phyloP scores from a whole-genome alignment of 208 protist genomes.

The Crithidia acanthocephali region DNA sequence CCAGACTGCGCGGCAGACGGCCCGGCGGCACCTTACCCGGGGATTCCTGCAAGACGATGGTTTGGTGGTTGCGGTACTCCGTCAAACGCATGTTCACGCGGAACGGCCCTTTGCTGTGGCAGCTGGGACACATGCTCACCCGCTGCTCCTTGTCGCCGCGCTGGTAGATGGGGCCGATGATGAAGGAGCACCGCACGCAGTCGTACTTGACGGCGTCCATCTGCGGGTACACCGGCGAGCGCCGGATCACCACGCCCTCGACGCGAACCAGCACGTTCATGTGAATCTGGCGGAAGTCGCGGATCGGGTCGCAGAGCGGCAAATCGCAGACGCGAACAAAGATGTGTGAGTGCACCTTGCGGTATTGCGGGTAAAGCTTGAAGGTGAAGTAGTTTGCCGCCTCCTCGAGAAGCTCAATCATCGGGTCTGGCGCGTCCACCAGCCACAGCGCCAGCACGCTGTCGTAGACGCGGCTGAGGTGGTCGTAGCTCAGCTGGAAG shows the following conservation, averaged over 20 bases:
- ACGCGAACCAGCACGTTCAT: constrained; percentile 98
- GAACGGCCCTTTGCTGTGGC: constrained; percentile 96
- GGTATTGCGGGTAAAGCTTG: constrained; percentile 94
- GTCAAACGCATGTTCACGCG: constrained; percentile 97
- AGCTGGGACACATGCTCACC: constrained; percentile 90
- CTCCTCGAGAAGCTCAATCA: constrained; percentile 98
- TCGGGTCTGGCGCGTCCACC: constrained; percentile 95
- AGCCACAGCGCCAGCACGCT: constrained; percentile 96
- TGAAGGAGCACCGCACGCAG: constrained; percentile 95
- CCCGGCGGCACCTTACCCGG: constrained; percentile 98
- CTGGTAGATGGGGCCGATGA: constrained; percentile 94
- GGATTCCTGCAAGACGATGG: constrained; percentile 98
- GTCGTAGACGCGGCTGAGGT: constrained; percentile 91
- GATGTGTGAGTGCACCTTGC: constrained; percentile 91
- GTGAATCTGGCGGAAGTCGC: constrained; percentile 98
- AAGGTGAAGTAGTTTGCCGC: constrained; percentile 94
- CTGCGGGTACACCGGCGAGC: constrained; percentile 98
- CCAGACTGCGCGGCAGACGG: constrained; percentile 97
- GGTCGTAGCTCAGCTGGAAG: constrained; percentile 95
- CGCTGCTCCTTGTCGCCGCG: constrained; percentile 88
- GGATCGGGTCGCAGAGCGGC: constrained; percentile 96
- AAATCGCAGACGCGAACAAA: constrained; percentile 98
- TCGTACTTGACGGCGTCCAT: constrained; percentile 97
- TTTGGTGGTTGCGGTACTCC: constrained; percentile 99
- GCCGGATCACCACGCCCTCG: constrained; percentile 98